Base-by-base conservation (phyloP, 768 basidiomycete genomes). In the Lentinula aciculospora region DNA sequence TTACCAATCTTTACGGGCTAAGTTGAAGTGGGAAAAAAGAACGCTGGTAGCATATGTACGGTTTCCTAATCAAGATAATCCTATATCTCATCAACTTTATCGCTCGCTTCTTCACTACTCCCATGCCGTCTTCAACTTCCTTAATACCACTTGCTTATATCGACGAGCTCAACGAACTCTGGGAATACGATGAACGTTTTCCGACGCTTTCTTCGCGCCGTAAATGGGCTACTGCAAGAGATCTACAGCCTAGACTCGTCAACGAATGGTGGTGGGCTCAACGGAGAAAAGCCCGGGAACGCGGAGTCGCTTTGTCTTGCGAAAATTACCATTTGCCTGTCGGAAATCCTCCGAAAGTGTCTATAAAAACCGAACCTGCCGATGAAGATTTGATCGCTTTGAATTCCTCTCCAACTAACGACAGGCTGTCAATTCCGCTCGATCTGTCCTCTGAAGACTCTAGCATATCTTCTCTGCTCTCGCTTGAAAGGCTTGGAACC, bases 91-190 rank as follows among this genome's bases (percentile, higher is more conserved):
- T 25, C 44, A 6, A 45, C 13, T 9, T 45, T 15, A 15, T 25
- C 7, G n/a, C 23, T 21, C 9, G 13, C 21, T 27, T 45, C 15
- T n/a, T n/a, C n/a, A n/a, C 6, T 21, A 4, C 44, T 9, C 44
- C 12, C 25, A 47, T 47, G 27, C 34, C 53, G 23, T 29, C 19
- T 27, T 40, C 28, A 29, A 23, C 34, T 21, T 31, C 40, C n/a
- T 27, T 19, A 13, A 48, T 58, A n/a, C 46, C 46, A 13, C 56
- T 42, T n/a, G 56, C 46, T 3, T 39, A 49, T 27, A 27, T 58
- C 27, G 50, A 40, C 36, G 58, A 59, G 28, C 58, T 59, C 27
- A 40, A 59, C 37, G 31, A 25, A 21, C 40, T 59, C 51, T 59
- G 58, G 58, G 37, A 53, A 17, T 15, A 31, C 27, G 44, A 59